Percentiles rank a stretch among this genome's conserved stretches.
phyloP scores from a whole-genome alignment of 1,139 yeast species.

The Maudiozyma humilis region DNA sequence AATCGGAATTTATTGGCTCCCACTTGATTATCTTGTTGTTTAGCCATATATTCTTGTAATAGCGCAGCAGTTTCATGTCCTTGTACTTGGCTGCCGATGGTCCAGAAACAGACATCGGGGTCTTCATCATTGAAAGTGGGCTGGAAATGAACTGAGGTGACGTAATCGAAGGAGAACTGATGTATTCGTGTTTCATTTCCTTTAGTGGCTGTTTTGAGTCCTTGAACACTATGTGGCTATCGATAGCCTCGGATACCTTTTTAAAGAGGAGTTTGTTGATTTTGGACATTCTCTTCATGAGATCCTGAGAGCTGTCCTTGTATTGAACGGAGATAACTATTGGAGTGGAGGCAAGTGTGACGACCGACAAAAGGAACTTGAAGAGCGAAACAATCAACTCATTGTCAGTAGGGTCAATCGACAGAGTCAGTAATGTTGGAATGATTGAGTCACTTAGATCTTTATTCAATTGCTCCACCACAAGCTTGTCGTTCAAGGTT shows the following conservation, averaged over 20 bases:
- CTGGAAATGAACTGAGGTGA: constrained; percentile 28
- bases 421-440: constrained; percentile 19
- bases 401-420: constrained; percentile 12
- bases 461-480: constrained; percentile 23
- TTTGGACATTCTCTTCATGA: constrained; percentile 18
- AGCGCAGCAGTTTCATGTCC: constrained; percentile 27
- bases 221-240: constrained; percentile 19
- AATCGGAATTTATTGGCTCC: constrained; percentile 22
- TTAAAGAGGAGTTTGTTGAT: constrained; percentile 23
- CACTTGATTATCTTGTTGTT: constrained; percentile 28
- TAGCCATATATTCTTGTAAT: constrained; percentile 31
- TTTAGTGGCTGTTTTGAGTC: constrained; percentile 11
- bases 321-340: constrained; percentile 13
- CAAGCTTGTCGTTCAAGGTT: constrained; percentile 23
- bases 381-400: constrained; percentile 23
- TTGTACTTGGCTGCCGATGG: constrained; percentile 17
- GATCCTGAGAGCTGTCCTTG: constrained; percentile 14
- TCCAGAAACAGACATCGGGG: constrained; percentile 12
- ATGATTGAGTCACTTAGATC: constrained; percentile 22
- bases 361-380: constrained; percentile 23
- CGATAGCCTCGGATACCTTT: constrained; percentile 18
- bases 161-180: constrained; percentile 25
- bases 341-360: constrained; percentile 15
- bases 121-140: constrained; percentile 18
- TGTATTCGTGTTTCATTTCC: constrained; percentile 14